These are phyloP conservation scores for Meyerozyma sp. DNA, from an alignment of 1,139 yeast species.

Conservation along the genomic window DNA sequence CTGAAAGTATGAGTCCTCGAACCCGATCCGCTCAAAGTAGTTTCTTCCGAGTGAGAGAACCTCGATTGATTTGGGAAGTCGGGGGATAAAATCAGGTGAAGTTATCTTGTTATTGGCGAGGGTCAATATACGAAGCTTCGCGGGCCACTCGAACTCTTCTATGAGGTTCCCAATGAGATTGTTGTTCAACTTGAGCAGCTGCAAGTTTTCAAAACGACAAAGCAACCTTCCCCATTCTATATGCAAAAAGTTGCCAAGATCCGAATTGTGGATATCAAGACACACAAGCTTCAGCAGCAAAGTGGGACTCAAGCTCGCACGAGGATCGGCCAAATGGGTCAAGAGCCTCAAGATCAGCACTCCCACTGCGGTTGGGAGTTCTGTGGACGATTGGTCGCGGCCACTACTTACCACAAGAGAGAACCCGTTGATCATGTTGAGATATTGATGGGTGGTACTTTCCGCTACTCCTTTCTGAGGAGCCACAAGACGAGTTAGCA, in stretches of 20 bases:
- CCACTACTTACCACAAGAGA: neutral
- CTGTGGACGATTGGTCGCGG: neutral
- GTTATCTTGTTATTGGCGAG: slow-evolving; percentile 23
- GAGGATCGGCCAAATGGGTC: neutral
- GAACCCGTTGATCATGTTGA: neutral
- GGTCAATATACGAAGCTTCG: slow-evolving; percentile 16
- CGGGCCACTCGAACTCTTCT: slow-evolving; percentile 31
- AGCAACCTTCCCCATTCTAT: slow-evolving; percentile 31
- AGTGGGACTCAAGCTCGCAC: neutral
- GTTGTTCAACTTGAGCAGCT: slow-evolving; percentile 21
- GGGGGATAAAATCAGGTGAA: slow-evolving; percentile 16
- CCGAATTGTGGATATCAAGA: slow-evolving; percentile 3
- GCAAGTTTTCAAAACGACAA: slow-evolving; percentile 17
- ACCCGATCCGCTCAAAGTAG: slow-evolving; percentile 6
- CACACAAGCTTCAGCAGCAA: neutral
- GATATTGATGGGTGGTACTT: neutral
- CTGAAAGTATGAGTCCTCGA: slow-evolving; percentile 2
- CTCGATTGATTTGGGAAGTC: slow-evolving; percentile 25
- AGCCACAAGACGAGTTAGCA: neutral
- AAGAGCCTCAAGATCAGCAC: neutral
- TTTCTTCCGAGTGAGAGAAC: slow-evolving; percentile 16
- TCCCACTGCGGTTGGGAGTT: neutral
- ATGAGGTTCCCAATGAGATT: slow-evolving; percentile 17
- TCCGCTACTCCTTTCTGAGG: neutral
- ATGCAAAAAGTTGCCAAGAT: slow-evolving; percentile 27